phyloP scores from a whole-genome alignment of 2,329 filamentous ascomycete genomes.

The Emergomyces orientalis region DNA sequence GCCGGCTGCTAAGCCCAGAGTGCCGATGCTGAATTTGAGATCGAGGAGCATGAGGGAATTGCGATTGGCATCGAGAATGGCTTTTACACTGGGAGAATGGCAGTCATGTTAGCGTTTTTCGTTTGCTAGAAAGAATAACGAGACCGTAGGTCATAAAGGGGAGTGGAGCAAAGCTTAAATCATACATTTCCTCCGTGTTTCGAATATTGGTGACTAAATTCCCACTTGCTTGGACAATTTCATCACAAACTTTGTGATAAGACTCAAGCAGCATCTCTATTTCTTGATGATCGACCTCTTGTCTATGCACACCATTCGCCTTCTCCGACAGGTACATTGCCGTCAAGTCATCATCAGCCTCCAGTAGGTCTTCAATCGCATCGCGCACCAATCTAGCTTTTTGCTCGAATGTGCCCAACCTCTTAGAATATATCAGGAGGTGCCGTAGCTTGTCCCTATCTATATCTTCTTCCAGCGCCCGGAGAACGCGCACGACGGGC shows the following conservation, averaged over 20 bases:
- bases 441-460: slow-evolving; percentile 87
- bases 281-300: slow-evolving; percentile 84
- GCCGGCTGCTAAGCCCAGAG: slow-evolving; percentile 84
- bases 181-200: slow-evolving; percentile 96
- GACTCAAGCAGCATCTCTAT: slow-evolving; percentile 95
- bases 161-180: slow-evolving; percentile 11
- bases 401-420: slow-evolving; percentile 93
- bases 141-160: neutral
- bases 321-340: slow-evolving; percentile 96
- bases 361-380: slow-evolving; percentile 86
- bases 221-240: slow-evolving; percentile 90
- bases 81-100: slow-evolving; percentile 61
- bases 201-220: slow-evolving; percentile 90
- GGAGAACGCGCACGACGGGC: slow-evolving; percentile 77
- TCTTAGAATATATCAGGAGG: slow-evolving; percentile 88
- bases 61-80: slow-evolving; percentile 94
- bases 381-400: slow-evolving; percentile 90
- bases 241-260: slow-evolving; percentile 95
- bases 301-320: slow-evolving; percentile 58
- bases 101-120: slow-evolving; percentile 15
- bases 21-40: slow-evolving; percentile 91
- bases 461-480: slow-evolving; percentile 91
- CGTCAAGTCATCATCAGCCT: slow-evolving; percentile 90
- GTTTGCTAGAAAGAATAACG: neutral
- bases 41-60: slow-evolving; percentile 97